Percentiles rank a stretch among this genome's conserved stretches.
phyloP scores from a whole-genome alignment of 345 rosid genomes.

The Sisymbrium altissimum region DNA sequence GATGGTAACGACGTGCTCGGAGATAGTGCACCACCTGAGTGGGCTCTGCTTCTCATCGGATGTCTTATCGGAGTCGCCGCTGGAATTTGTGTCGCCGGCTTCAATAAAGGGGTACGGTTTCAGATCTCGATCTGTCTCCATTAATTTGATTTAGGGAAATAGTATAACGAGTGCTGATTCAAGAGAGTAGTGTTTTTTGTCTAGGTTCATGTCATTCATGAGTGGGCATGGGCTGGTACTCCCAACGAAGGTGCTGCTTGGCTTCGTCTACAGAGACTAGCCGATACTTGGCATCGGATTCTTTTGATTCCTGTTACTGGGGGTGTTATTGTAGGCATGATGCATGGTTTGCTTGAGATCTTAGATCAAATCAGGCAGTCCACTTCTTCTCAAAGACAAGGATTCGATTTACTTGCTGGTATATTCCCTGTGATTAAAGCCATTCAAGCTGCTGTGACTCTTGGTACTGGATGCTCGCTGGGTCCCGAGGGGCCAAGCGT shows the following conservation, averaged over 20 bases:
- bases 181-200: constrained; percentile 21
- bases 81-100: constrained; percentile 89
- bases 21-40: constrained; percentile 88
- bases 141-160: background rate
- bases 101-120: constrained; percentile 71
- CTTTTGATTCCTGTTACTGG: constrained; percentile 89
- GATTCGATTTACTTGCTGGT: constrained; percentile 77
- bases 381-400: constrained; percentile 66
- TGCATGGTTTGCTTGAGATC: constrained; percentile 94
- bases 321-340: constrained; percentile 96
- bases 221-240: constrained; percentile 99
- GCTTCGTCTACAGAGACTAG: constrained; percentile 83
- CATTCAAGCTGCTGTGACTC: constrained; percentile 89
- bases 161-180: constrained; percentile 21
- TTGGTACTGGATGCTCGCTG: constrained; percentile 95
- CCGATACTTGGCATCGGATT: constrained; percentile 95
- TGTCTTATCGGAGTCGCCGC: constrained; percentile 92
- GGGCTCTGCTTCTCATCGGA: constrained; percentile 89
- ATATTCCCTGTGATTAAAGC: constrained; percentile 84
- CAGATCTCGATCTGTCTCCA: constrained; percentile 18
- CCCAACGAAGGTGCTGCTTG: constrained; percentile 98
- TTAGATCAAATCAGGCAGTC: constrained; percentile 80
- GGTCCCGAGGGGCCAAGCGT: constrained; percentile 99
- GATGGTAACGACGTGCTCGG: constrained; percentile 45
- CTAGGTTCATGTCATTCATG: constrained; percentile 90